Evolutionary conservation across 164 flowering plant species (phyloP).

Genomic region (Brasenia schreberi): DNA sequence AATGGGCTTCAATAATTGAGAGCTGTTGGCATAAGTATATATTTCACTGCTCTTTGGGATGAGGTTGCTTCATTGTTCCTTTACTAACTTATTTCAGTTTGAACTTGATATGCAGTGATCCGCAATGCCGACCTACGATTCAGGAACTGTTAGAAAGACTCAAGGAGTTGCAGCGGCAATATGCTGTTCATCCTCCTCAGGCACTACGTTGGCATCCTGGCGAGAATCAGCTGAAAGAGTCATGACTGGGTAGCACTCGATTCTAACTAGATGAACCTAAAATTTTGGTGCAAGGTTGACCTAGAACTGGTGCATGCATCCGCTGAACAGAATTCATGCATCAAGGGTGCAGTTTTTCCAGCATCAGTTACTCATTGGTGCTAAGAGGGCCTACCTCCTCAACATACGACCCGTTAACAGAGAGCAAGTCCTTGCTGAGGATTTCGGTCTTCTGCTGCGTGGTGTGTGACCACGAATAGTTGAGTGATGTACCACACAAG

Average conservation of each 20-base stretch:
- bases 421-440: no score
- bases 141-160: slow-evolving; percentile 70
- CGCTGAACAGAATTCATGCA: background rate
- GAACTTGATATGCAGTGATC: slow-evolving; percentile 35
- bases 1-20: slow-evolving; percentile 70
- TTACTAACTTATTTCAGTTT: background rate
- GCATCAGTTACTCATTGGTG: background rate
- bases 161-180: slow-evolving; percentile 56
- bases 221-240: slow-evolving; percentile 22
- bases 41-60: background rate
- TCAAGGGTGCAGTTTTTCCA: background rate
- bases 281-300: background rate
- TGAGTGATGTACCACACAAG: background rate
- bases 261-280: background rate
- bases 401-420: no score
- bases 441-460: no score
- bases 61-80: background rate
- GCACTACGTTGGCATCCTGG: slow-evolving; percentile 30
- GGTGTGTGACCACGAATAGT: no score
- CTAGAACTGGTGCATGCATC: no score
- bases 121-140: slow-evolving; percentile 57
- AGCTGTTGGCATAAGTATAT: slow-evolving; percentile 89
- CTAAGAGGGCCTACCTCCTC: background rate
- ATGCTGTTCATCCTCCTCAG: slow-evolving; percentile 32
- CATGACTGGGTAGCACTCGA: slow-evolving; percentile 1